Evolutionary conservation across 2,329 filamentous ascomycete species (phyloP).

Genomic region (Plectosphaerella sp.): DNA sequence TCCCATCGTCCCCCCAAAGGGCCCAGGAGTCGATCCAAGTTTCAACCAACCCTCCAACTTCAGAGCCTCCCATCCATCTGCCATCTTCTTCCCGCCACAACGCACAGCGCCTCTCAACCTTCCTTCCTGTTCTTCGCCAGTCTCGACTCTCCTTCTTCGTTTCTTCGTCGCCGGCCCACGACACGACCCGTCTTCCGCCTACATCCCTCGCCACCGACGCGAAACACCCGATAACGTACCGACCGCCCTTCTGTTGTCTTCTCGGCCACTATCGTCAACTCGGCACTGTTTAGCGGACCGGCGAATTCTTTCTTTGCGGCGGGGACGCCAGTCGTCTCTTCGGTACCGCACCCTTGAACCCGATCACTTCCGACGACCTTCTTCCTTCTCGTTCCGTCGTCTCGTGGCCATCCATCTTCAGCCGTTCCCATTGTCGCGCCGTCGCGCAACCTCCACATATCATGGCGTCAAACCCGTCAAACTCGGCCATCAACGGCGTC

Average conservation of each 20-base stretch:
- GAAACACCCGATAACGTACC: neutral
- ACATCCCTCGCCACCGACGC: neutral
- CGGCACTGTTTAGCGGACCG: neutral
- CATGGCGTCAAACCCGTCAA: constrained; percentile 22
- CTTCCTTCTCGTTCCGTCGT: neutral
- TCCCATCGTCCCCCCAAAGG: neutral
- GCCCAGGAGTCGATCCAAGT: neutral
- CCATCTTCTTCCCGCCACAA: no score
- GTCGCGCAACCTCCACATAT: neutral
- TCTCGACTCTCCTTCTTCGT: neutral
- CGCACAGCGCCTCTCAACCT: neutral
- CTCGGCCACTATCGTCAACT: constrained; percentile 1
- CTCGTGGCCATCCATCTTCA: neutral
- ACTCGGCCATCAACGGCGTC: constrained; percentile 64
- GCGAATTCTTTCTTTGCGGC: constrained; percentile 13
- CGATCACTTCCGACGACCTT: constrained; percentile 1
- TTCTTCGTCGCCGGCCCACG: neutral
- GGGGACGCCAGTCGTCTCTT: constrained; percentile 15
- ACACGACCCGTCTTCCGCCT: neutral
- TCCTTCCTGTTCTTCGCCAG: neutral
- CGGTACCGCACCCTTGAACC: constrained; percentile 8
- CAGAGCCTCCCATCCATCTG: neutral
- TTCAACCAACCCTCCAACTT: neutral
- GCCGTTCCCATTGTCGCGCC: neutral
- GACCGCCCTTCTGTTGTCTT: neutral